Base-by-base conservation (phyloP, 495 filamentous ascomycete species). In the Delitschia confertaspora region DNA sequence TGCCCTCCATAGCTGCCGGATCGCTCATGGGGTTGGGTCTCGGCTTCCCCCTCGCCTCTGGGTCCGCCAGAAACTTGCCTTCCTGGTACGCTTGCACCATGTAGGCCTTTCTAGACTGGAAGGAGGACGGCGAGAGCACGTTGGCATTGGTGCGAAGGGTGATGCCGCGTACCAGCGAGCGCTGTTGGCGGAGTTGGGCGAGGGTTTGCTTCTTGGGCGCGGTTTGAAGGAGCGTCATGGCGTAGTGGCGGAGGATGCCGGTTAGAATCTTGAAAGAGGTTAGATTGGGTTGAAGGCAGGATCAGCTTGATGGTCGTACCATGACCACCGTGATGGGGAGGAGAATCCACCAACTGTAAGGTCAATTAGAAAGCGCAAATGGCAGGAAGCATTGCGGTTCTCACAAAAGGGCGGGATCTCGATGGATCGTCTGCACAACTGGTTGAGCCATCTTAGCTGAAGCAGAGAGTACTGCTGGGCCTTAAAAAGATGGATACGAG, bases 381-480 rank as follows among this genome's bases (percentile, higher is more conserved):
- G n/a, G n/a, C n/a, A n/a, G n/a, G n/a, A n/a, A n/a, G 6, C 13
- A 23, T 6, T 7, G 10, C 26, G 37, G 39, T 37, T 56, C 75
- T 61, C 66, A 95, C 91, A 96, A 95, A 48, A 98, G 74, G 63
- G 94, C 89, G 55, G 91, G 93, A 88, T 98, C 91, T 75, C 91
- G 69, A 70, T 91, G 84, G 79, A 98, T 95, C 67, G 87, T 88
- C 70, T 98, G 91, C 51, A 82, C 76, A 47, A 82, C 73, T 51
- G 83, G 73, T 70, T 88, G 83, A 48, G 85, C 83, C 93, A 98
- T 98, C 9, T 30, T 73, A 57, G 29, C 34, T 40, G 41, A 17
- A 31, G 33, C 5, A 38, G 27, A 36, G 38, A 27, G 38, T 14
- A 21, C 17, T 13, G 40, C 16, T 19, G 14, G n/a, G 32, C 13